A percentile compares a stretch with the other conserved stretches of the same genome.
phyloP scores from a whole-genome alignment of 1,139 yeast species.

The Saccharomyces hybrid region DNA sequence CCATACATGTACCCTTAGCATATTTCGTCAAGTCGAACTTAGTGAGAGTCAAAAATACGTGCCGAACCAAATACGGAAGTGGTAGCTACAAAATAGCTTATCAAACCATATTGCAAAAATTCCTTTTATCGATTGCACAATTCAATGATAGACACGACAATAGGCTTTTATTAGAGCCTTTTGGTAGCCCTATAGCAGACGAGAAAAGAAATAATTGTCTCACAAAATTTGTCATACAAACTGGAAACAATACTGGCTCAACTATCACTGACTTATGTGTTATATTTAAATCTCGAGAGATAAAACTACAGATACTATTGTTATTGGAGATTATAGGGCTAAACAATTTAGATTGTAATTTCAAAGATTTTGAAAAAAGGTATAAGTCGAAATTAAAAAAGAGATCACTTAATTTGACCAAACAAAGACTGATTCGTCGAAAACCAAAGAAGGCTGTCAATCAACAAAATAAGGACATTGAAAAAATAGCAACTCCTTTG shows the following conservation, averaged over 20 bases:
- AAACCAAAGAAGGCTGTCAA: slow-evolving; percentile 6
- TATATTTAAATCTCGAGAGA: slow-evolving; percentile 51
- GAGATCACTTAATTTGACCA: slow-evolving; percentile 37
- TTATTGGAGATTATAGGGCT: slow-evolving; percentile 40
- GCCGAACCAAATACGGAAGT: slow-evolving; percentile 10
- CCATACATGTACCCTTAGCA: slow-evolving; percentile 22
- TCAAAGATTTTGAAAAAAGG: slow-evolving; percentile 24
- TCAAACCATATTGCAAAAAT: slow-evolving; percentile 9
- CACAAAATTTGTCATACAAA: slow-evolving; percentile 6
- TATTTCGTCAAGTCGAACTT: slow-evolving; percentile 29
- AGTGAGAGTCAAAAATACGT: slow-evolving; percentile 22
- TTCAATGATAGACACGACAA: slow-evolving; percentile 23
- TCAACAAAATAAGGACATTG: background rate
- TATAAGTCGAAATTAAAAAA: slow-evolving; percentile 25
- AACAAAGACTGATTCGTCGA: slow-evolving; percentile 13
- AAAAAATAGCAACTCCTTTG: slow-evolving; percentile 2
- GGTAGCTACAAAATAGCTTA: slow-evolving; percentile 8
- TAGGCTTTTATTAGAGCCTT: background rate
- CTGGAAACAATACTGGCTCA: background rate
- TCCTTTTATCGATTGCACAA: slow-evolving; percentile 11
- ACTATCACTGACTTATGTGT: slow-evolving; percentile 10
- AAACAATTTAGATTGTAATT: slow-evolving; percentile 27
- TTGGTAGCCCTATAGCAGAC: slow-evolving; percentile 1
- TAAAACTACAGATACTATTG: slow-evolving; percentile 56
- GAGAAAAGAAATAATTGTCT: slow-evolving; percentile 9